These are phyloP conservation scores for Plasmodium billcollinsi DNA, from an alignment of 169 alveolate species.

Conservation along the genomic window DNA sequence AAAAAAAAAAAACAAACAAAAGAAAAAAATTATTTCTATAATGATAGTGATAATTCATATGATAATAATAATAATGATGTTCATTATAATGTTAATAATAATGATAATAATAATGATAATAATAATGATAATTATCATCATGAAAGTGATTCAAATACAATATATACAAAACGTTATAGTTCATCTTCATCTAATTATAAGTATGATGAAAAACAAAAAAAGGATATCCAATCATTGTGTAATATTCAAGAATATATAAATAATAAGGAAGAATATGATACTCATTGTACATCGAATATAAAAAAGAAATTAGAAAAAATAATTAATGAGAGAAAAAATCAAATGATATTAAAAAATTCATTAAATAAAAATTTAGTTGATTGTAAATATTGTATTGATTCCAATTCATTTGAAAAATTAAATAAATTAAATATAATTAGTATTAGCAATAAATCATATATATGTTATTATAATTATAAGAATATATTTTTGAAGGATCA, in stretches of 20 bases:
- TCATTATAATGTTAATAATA: too few species aligned
- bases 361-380: slow-evolving; percentile 72
- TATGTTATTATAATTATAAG: slow-evolving; percentile 76
- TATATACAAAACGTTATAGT: background rate
- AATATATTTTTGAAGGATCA: slow-evolving; percentile 73
- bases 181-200: background rate
- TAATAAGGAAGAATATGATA: background rate
- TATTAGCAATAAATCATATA: slow-evolving; percentile 69
- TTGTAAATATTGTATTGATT: slow-evolving; percentile 72
- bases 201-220: background rate
- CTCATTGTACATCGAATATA: slow-evolving; percentile 15
- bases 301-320: slow-evolving; percentile 51
- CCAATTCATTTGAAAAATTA: slow-evolving; percentile 52
- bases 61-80: background rate
- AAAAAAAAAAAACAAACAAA: background rate
- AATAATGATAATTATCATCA: background rate
- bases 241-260: background rate
- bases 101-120: too few species aligned
- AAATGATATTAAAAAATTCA: slow-evolving; percentile 47
- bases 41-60: background rate
- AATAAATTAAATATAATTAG: slow-evolving; percentile 75
- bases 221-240: background rate
- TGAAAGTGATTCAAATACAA: background rate
- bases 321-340: slow-evolving; percentile 42
- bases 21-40: slow-evolving; percentile 1